These are phyloP conservation scores for Arachis stenosperma DNA, from an alignment of 306 rosid species.

Conservation along the genomic window DNA sequence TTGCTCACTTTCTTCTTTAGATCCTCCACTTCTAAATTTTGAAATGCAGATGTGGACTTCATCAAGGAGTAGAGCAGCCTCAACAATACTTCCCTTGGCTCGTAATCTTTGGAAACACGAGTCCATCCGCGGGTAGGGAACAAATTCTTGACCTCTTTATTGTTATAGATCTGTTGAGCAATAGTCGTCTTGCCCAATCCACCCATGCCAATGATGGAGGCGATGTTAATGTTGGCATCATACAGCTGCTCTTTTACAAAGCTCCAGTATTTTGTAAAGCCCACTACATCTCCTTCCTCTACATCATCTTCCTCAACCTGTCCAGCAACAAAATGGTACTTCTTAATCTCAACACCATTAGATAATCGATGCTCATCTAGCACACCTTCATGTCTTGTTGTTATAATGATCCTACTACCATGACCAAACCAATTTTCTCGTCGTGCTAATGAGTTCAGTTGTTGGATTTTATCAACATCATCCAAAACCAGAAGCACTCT, in stretches of 20 bases:
- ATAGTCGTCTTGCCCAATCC: slow-evolving; percentile 31
- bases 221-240: neutral
- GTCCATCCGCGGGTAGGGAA: neutral
- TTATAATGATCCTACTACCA: neutral
- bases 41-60: neutral
- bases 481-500: neutral
- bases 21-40: neutral
- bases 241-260: neutral
- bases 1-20: neutral
- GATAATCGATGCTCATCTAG: neutral
- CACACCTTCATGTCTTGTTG: neutral
- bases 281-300: slow-evolving; percentile 1
- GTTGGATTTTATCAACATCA: neutral
- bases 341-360: neutral
- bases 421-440: neutral
- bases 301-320: neutral
- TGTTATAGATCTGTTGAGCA: neutral
- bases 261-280: neutral
- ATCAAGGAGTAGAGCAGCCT: neutral
- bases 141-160: neutral
- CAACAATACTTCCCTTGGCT: neutral
- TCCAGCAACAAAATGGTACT: neutral
- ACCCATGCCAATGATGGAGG: slow-evolving; percentile 12
- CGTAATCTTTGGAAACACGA: neutral
- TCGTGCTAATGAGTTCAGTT: neutral